A percentile compares a stretch with the other conserved stretches of the same genome.
Conservation (phyloP, 805 yeast species). For the Candida pseudofarinosa region DNA sequence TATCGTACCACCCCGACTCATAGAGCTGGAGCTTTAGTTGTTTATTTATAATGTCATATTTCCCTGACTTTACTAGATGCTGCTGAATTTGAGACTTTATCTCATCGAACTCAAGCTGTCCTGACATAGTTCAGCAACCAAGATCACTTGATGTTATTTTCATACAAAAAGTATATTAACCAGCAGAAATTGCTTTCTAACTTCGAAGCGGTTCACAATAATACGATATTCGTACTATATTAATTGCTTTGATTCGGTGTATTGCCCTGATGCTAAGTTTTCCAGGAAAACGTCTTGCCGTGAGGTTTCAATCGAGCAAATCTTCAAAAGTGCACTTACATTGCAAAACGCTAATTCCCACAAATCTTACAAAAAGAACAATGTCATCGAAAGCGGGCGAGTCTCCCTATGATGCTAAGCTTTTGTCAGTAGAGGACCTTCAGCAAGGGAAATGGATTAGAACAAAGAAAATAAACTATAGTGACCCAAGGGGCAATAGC, state of each 20-base stretch:
- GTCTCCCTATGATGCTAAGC: conserved; percentile 34
- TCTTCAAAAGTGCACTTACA: background rate
- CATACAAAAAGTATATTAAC: background rate
- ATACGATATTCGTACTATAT: too few species aligned
- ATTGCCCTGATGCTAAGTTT: background rate
- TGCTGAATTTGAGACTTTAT: conserved; percentile 63
- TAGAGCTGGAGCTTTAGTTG: conserved; percentile 59
- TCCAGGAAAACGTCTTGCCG: background rate
- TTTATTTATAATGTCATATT: conserved; percentile 70
- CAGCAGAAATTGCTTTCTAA: too few species aligned
- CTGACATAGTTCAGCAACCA: conserved; percentile 14
- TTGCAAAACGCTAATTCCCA: background rate
- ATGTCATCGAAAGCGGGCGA: conserved; percentile 14
- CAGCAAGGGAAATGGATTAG: conserved; percentile 43
- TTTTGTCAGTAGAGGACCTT: conserved; percentile 31
- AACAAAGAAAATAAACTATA: conserved; percentile 61
- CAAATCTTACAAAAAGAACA: background rate
- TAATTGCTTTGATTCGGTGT: background rate
- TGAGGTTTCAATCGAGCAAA: background rate
- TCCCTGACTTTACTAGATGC: conserved; percentile 70
- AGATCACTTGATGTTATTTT: background rate
- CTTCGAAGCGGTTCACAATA: too few species aligned
- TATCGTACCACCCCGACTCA: conserved; percentile 84
- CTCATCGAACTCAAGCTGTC: conserved; percentile 32
- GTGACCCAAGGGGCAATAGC: conserved; percentile 62